Percentiles rank a stretch among this genome's conserved stretches.
Conservation (phyloP, 1,284 basidiomycete species). For the Cutaneotrichosporon curvatum region DNA sequence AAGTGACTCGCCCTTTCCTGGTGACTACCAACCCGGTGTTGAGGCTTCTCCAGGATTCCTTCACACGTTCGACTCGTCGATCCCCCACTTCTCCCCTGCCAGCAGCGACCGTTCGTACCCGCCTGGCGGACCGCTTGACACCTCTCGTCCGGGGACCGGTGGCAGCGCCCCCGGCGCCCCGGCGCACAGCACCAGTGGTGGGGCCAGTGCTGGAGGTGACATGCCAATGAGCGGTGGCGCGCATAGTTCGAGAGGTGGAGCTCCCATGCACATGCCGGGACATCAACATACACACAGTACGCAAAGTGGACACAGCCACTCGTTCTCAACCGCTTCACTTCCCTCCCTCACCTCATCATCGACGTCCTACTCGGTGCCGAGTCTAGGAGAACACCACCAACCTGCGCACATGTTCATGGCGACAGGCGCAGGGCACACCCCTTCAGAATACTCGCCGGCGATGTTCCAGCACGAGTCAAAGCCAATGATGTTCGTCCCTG, state of each 20-base stretch:
- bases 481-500: not conserved
- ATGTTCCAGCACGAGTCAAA: no score
- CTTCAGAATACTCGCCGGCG: no score
- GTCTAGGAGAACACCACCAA: no score
- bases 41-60: constrained; percentile 14
- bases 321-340: constrained; percentile 17
- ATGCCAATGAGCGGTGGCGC: not conserved
- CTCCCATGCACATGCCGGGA: not conserved
- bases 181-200: no score
- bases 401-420: no score
- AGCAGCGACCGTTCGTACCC: constrained; percentile 13
- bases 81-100: constrained; percentile 18
- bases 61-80: constrained; percentile 4
- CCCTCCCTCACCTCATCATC: constrained; percentile 17
- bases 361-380: constrained; percentile 11
- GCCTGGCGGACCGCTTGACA: constrained; percentile 4
- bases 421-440: no score
- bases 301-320: constrained; percentile 12
- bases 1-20: constrained; percentile 14
- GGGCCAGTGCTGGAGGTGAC: not conserved
- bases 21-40: constrained; percentile 17
- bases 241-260: not conserved
- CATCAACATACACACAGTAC: constrained; percentile 6
- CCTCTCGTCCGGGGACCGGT: constrained; percentile 7
- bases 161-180: not conserved